Base-by-base conservation (phyloP, 78 protist genomes). In the Blattamonas nauphoetae region DNA sequence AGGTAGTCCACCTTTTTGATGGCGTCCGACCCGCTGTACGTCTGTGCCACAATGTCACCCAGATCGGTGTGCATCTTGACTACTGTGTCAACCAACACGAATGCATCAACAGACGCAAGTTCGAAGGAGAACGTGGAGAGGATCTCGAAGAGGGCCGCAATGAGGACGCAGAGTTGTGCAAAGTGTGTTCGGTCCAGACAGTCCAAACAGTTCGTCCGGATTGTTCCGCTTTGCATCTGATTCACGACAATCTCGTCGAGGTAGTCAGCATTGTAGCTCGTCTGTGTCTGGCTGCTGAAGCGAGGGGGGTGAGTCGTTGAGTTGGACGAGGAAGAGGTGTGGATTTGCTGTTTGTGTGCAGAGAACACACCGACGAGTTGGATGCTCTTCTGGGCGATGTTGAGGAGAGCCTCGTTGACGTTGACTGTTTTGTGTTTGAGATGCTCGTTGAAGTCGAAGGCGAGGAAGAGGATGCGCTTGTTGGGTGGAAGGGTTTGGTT, bases 131-230 rank as follows among this genome's bases (percentile, higher is more conserved):
- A 5, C 43, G 41, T 4, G 11, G 83, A 79, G 45, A 79, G 43
- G 32, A 42, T 45, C 42, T 78, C 38, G 63, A 42, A 44, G 64
- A 98, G 91, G 34, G 95, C 96, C 41, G 71, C 1, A 42, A 90
- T 86, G 21, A 97, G 98, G 33, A 96, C 78, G 85, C 91, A 93
- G 46, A 96, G 91, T 88, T 95, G 97, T 2, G 96, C 97, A 0
- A 95, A 86, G 88, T 96, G 96, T 36, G 99, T 98, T 5, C 99
- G 91, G 86, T 98, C 99, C 1, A 98, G 90, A n/a, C 98, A 95
- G 86, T 98, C 99, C 36, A 98, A 90, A 88, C 99, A 98, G 86
- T 97, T 97, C 64, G 93, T 92, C 6, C 99, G 92, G 29, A 93
- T 90, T 0, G 95, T 94, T 11, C 98, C 99, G 38, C 77, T 11